Evolutionary conservation across 108 stramenopile genomes (phyloP), one percentile per base, ranked within the genome.

Genomic region (Licmophora abbreviata): DNA sequence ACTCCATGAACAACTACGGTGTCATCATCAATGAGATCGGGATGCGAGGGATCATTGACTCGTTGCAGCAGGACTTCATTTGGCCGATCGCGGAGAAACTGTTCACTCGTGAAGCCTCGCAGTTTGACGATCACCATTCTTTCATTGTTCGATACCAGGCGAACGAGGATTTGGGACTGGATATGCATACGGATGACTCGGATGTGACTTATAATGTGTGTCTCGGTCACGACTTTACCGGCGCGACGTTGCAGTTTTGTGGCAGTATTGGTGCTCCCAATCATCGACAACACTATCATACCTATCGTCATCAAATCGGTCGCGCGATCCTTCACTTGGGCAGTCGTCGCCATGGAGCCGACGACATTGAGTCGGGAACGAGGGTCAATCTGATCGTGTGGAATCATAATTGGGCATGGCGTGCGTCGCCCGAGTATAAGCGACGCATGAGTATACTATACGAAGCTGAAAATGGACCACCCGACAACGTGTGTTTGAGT

Each of bases 141-240:
- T 73, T 73, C 35, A 54, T 64, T 17, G 66, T 73, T 6, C 44
- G 54, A 17, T 73, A 73, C 36, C 8, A 35, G 11, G 56, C 64
- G 4, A 41, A 56, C 15, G 51, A 67, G 48, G 68, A 63, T 38
- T 47, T 59, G 18, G 63, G 63, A 1, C 50, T 73, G 14, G 71
- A 73, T 43, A 73, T 73, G 71, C 71, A 73, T 34, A 51, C 49
- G 24, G 71, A 73, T 48, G 71, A 64, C 25, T 61, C 59, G 3
- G 71, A 73, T 38, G 66, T 73, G 24, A 73, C 71, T 29, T 61
- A 63, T 17, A 73, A 73, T 44, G 66, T 73, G 3, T 73, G 71
- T 38, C 43, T 73, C 23, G 66, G 66, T 7, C 36, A 58, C 8
- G 62, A 38, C 0, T 73, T 73, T 51, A 58, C 57, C 17, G 71